Percentiles rank a stretch among this genome's conserved stretches.
Conservation (phyloP, 108 stramenopile genomes). For the Pseudonitzschia multiseries region DNA sequence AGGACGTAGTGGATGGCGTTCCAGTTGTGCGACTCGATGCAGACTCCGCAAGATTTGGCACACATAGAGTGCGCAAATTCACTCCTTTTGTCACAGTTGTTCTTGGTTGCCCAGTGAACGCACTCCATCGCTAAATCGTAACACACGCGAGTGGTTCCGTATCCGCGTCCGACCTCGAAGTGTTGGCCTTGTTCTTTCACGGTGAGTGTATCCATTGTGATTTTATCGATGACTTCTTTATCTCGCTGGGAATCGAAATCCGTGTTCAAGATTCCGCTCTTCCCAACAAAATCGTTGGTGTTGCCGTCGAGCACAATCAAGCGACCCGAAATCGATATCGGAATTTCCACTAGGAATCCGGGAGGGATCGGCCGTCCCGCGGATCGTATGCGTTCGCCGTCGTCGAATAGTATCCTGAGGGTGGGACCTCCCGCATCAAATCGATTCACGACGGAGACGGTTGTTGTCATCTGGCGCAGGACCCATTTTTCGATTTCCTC, state of each 20-base stretch:
- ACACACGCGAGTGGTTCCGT: constrained; percentile 9
- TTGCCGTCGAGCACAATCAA: constrained; percentile 1
- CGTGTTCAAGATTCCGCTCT: background rate
- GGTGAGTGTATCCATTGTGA: background rate
- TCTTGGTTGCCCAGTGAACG: background rate
- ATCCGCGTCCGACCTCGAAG: constrained; percentile 5
- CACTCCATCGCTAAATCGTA: constrained; percentile 24
- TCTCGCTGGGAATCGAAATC: background rate
- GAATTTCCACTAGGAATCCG: background rate
- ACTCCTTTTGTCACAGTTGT: background rate
- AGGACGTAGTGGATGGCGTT: constrained; percentile 10
- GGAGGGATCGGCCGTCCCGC: background rate
- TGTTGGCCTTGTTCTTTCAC: background rate
- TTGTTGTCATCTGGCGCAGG: background rate
- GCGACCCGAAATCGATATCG: background rate
- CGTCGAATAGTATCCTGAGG: constrained; percentile 15
- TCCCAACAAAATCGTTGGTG: background rate
- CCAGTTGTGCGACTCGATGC: constrained; percentile 9
- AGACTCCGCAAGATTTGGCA: constrained; percentile 25
- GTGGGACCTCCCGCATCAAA: background rate
- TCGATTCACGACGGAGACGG: constrained; percentile 23
- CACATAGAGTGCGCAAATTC: constrained; percentile 25
- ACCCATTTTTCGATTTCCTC: constrained; percentile 24
- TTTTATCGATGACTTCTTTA: background rate
- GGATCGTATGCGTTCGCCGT: background rate